A percentile compares a stretch with the other conserved stretches of the same genome.
These are phyloP conservation scores for Ramalina intermedia DNA, from an alignment of 495 filamentous ascomycete genomes.

Conservation along the genomic window DNA sequence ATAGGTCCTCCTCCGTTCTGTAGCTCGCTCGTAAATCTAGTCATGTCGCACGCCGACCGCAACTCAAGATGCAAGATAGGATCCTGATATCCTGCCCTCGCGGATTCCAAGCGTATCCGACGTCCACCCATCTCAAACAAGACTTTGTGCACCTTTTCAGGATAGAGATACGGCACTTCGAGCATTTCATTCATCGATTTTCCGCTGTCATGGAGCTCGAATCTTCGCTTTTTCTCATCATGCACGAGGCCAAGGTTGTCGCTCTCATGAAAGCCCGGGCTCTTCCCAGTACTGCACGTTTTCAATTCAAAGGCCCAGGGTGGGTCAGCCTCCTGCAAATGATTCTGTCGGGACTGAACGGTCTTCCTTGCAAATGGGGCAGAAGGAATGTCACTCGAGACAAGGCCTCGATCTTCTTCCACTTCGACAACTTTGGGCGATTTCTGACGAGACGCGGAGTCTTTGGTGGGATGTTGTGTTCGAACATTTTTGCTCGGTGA, in stretches of 20 bases:
- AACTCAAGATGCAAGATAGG: constrained; percentile 28
- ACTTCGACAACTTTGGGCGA: too few relatives aligned
- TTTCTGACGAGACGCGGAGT: too few relatives aligned
- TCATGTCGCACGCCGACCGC: not conserved
- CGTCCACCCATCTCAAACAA: constrained; percentile 16
- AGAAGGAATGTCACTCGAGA: not conserved
- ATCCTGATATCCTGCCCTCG: constrained; percentile 12
- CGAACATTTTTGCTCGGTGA: too few relatives aligned
- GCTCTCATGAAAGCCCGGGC: not conserved
- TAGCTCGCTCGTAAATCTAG: too few relatives aligned
- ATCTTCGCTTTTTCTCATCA: not conserved
- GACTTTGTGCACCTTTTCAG: constrained; percentile 11
- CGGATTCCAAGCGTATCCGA: constrained; percentile 25
- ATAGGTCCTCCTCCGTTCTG: too few relatives aligned
- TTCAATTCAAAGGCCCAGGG: constrained; percentile 4
- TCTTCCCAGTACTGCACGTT: not conserved
- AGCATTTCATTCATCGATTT: not conserved
- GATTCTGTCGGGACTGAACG: too few relatives aligned
- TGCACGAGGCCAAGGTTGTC: constrained; percentile 2
- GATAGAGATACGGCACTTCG: not conserved
- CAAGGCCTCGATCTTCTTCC: not conserved
- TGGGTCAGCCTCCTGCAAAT: not conserved
- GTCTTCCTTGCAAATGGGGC: not conserved
- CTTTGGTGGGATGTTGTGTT: too few relatives aligned
- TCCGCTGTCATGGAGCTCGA: constrained; percentile 2